phyloP scores from a whole-genome alignment of 2,329 filamentous ascomycete genomes.

The Penicillium concentricum region DNA sequence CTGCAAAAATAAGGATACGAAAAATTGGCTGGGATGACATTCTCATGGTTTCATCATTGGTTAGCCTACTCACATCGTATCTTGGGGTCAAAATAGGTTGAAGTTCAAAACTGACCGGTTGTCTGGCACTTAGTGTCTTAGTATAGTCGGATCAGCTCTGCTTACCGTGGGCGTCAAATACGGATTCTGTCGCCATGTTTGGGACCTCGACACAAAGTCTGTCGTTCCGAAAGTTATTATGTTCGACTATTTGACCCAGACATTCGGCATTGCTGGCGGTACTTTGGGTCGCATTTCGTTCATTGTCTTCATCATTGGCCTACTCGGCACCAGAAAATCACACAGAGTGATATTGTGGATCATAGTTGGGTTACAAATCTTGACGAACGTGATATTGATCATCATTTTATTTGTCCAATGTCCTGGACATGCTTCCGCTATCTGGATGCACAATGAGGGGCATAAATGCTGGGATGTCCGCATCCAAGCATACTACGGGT shows the following conservation, averaged over 20 bases:
- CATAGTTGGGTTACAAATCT: slow-evolving; percentile 21
- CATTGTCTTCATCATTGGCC: slow-evolving; percentile 22
- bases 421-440: slow-evolving; percentile 19
- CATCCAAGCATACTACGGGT: slow-evolving; percentile 29
- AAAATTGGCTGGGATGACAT: slow-evolving; percentile 26
- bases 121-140: slow-evolving; percentile 11
- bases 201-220: background rate
- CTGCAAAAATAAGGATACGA: slow-evolving; percentile 22
- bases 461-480: slow-evolving; percentile 21
- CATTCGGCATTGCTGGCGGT: slow-evolving; percentile 24
- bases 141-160: slow-evolving; percentile 23
- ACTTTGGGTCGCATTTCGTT: slow-evolving; percentile 25
- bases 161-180: slow-evolving; percentile 19
- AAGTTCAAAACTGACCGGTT: slow-evolving; percentile 5
- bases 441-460: slow-evolving; percentile 21
- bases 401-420: slow-evolving; percentile 29
- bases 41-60: slow-evolving; percentile 24
- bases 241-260: slow-evolving; percentile 27
- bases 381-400: slow-evolving; percentile 24
- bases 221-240: slow-evolving; percentile 19
- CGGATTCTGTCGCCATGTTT: slow-evolving; percentile 22
- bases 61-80: slow-evolving; percentile 11
- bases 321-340: slow-evolving; percentile 19
- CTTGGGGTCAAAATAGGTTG: background rate
- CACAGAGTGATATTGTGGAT: slow-evolving; percentile 21